phyloP scores from a whole-genome alignment of 345 rosid species.

The Ceriops tagal region DNA sequence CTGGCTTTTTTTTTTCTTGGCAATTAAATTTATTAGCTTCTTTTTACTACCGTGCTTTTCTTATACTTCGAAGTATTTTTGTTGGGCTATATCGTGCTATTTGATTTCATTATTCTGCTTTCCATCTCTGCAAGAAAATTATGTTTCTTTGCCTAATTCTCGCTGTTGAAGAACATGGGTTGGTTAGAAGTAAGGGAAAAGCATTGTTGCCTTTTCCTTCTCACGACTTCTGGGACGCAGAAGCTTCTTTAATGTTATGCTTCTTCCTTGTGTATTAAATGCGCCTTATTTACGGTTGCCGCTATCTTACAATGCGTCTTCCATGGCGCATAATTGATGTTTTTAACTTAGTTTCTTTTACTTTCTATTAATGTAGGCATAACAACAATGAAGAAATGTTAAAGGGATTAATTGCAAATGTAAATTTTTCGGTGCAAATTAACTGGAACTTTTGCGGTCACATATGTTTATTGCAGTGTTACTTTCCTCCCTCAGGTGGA shows the following conservation, averaged over 20 bases:
- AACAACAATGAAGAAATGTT: background rate
- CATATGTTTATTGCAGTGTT: constrained; percentile 41
- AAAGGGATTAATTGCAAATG: background rate
- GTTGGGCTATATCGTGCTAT: background rate
- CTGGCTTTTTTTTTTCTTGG: no score
- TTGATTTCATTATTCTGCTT: no score
- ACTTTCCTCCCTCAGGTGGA: constrained; percentile 44
- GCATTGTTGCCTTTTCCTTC: background rate
- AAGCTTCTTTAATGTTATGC: constrained; percentile 12
- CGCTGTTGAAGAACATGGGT: background rate
- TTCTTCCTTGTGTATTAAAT: background rate
- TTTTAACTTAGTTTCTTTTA: no score
- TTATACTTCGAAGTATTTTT: background rate
- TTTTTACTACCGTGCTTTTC: background rate
- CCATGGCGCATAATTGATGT: no score
- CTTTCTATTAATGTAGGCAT: no score
- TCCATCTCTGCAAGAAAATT: no score
- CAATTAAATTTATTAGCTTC: no score
- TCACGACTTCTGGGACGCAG: background rate
- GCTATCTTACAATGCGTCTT: no score
- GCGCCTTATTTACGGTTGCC: background rate
- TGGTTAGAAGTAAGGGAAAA: no score
- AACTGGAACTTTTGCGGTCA: background rate
- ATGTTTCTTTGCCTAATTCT: background rate
- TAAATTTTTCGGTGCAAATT: constrained; percentile 2